phyloP scores from a whole-genome alignment of 148 eudicot species.

The Chenopodium suecicum region DNA sequence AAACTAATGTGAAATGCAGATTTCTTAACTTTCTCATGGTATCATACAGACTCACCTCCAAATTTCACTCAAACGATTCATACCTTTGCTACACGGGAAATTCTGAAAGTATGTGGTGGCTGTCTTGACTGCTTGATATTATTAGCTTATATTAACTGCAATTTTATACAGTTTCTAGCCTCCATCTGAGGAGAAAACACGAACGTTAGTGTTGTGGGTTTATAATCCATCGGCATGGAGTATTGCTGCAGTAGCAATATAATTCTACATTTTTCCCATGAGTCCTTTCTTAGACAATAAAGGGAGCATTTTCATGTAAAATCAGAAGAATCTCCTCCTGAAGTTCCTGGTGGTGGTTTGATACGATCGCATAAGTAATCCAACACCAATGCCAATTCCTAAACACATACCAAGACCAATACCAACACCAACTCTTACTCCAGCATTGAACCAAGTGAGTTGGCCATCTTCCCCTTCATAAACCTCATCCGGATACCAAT shows the following conservation, averaged over 20 bases:
- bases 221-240: neutral
- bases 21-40: conserved; percentile 1
- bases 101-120: neutral
- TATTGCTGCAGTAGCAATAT: neutral
- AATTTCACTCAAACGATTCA: conserved; percentile 3
- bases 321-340: conserved; percentile 44
- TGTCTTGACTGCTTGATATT: neutral
- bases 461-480: conserved; percentile 50
- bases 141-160: conserved; percentile 8
- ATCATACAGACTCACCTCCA: conserved; percentile 6
- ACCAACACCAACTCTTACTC: conserved; percentile 62
- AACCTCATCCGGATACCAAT: conserved; percentile 37
- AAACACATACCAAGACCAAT: conserved; percentile 62
- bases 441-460: conserved; percentile 59
- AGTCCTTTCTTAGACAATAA: neutral
- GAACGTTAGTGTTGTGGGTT: neutral
- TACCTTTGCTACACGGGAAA: neutral
- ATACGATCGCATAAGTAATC: conserved; percentile 56
- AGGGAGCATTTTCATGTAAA: neutral
- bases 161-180: conserved; percentile 10
- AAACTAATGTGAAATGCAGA: neutral
- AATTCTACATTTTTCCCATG: neutral
- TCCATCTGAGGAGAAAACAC: conserved; percentile 4
- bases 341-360: conserved; percentile 51
- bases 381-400: conserved; percentile 60